Evolutionary conservation across 164 flowering plant genomes (phyloP), one percentile per base, ranked within the genome.

Genomic region (Aristolochia fimbriata): DNA sequence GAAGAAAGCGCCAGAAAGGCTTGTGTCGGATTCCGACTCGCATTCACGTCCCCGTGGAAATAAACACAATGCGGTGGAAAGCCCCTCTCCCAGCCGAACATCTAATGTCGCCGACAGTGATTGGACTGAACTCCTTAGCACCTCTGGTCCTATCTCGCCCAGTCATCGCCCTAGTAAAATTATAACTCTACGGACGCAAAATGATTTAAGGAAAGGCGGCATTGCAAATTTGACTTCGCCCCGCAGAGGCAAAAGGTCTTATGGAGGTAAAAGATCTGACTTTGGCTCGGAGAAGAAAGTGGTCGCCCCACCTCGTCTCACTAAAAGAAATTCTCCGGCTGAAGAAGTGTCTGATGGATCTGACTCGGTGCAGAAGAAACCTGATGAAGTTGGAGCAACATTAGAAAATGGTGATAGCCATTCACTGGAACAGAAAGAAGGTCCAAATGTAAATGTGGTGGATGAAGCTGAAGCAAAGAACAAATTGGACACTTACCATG

Each of bases 61-160:
- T 33, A 47, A 47, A 27, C 30, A 3, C 45, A 62, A 52, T 23
- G 1, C 50, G 22, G 19, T 51, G 14, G 61, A 24, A 33, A 25
- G 55, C 19, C 51, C 62, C n/a, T 24, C 60, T 19, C 14, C 59
- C 15, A 16, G 43, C 22, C 63, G 76, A 49, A 69, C 67, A 52
- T 30, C 85, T 17, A 27, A 50, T 20, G 37, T 43, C 11, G 78
- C 80, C 0, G 98, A 83, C 60, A 72, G 72, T 69, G 98, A 93
- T 66, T 89, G 97, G 97, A 93, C 96, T 11, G 79, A 89, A 46
- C 78, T 93, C 19, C 82, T 93, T 17, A 66, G 85, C 65, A 57
- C 79, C 2, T 80, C 93, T 0, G 65, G 63, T 66, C 33, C 65
- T 0, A 10, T 61, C 11, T 15, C 69, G 19, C 21, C 74, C n/a